Percentiles rank a stretch among this genome's conserved stretches.
Evolutionary conservation across 2,329 filamentous ascomycete genomes (phyloP).

Genomic region (Nakataea oryzae): DNA sequence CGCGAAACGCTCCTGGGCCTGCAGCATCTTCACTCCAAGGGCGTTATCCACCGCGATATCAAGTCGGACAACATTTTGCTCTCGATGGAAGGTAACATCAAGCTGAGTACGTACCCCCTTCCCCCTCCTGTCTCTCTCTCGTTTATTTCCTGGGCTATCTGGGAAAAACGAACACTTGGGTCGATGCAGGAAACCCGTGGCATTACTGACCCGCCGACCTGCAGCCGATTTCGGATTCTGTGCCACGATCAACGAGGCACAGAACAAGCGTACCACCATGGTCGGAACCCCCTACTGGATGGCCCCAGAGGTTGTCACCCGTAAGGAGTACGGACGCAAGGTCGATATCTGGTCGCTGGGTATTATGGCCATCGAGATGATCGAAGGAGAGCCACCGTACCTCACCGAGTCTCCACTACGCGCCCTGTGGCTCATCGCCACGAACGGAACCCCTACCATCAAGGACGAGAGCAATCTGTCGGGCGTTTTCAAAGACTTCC

Average conservation of each 20-base stretch:
- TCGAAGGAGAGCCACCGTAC: conserved; percentile 95
- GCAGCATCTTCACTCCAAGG: conserved; percentile 93
- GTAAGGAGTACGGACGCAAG: conserved; percentile 96
- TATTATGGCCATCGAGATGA: conserved; percentile 99
- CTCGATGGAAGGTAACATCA: conserved; percentile 90
- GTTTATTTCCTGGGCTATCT: background rate
- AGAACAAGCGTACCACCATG: conserved; percentile 98
- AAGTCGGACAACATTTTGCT: conserved; percentile 97
- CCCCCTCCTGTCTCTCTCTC: background rate
- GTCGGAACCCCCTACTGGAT: conserved; percentile 99
- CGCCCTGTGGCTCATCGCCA: conserved; percentile 91
- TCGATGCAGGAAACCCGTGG: no score
- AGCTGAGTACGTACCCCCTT: conserved; percentile 84
- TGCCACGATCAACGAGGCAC: conserved; percentile 92
- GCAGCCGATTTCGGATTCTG: conserved; percentile 96
- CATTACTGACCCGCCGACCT: background rate
- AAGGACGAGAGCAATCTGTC: conserved; percentile 84
- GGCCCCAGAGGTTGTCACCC: conserved; percentile 94
- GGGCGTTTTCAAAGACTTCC: conserved; percentile 77
- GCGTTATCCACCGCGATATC: conserved; percentile 96
- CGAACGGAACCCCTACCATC: conserved; percentile 88
- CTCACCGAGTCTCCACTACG: conserved; percentile 88
- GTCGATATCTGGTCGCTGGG: conserved; percentile 98
- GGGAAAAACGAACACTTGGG: background rate
- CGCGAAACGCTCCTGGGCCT: conserved; percentile 84